phyloP scores from a whole-genome alignment of 768 basidiomycete genomes.

The Suillus paluster region DNA sequence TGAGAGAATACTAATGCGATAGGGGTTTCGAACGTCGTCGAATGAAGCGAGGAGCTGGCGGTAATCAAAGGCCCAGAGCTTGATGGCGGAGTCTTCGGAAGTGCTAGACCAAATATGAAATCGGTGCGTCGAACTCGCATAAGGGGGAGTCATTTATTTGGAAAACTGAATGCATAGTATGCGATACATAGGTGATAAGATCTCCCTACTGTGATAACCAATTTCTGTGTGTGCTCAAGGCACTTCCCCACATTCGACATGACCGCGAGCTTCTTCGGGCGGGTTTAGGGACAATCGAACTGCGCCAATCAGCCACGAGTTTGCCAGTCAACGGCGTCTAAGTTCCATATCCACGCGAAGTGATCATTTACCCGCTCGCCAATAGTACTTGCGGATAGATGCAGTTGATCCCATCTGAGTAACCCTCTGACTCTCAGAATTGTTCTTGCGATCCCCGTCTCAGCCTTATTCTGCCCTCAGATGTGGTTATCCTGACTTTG shows the following conservation, averaged over 20 bases:
- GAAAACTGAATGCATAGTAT: too few species aligned
- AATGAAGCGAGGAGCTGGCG: neutral
- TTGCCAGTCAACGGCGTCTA: neutral
- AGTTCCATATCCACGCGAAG: too few species aligned
- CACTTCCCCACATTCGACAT: neutral
- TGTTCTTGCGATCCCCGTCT: too few species aligned
- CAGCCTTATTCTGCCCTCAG: too few species aligned
- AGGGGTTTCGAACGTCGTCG: neutral
- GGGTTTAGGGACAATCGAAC: neutral
- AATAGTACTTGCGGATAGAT: neutral
- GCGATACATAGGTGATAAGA: too few species aligned
- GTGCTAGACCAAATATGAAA: neutral
- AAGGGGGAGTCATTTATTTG: too few species aligned
- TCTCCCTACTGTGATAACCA: too few species aligned
- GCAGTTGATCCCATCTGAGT: neutral
- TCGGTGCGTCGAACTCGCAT: too few species aligned
- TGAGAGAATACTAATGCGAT: neutral
- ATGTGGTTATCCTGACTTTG: too few species aligned
- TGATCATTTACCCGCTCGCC: too few species aligned
- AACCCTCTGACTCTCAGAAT: too few species aligned
- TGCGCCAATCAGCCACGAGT: neutral
- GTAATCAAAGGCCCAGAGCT: neutral
- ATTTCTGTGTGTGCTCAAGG: neutral
- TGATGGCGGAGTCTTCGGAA: too few species aligned
- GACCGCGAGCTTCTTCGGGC: neutral